A percentile compares a stretch with the other conserved stretches of the same genome.
Evolutionary conservation across 208 protist species (phyloP).

Genomic region (Wallacemonas collosoma): DNA sequence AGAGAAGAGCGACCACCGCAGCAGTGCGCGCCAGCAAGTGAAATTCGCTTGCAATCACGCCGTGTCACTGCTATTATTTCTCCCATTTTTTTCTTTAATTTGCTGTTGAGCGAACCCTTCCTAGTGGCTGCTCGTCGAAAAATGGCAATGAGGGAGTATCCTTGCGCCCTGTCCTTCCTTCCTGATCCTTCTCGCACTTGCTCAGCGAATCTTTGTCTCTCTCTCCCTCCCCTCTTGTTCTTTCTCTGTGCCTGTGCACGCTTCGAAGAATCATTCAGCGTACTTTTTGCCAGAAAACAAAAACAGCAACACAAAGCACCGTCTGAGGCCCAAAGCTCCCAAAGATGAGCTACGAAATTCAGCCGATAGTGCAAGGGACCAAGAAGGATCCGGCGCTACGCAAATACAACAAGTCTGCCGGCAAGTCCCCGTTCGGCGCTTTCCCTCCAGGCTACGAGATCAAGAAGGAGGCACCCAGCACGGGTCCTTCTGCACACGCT

Average conservation of each 20-base stretch:
- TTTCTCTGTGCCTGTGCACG: neutral
- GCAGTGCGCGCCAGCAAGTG: too few species aligned
- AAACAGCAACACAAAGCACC: neutral
- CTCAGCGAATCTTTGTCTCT: too few species aligned
- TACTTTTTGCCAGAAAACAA: slow-evolving; percentile 6
- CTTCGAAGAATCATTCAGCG: neutral
- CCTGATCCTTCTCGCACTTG: too few species aligned
- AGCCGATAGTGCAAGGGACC: slow-evolving; percentile 87
- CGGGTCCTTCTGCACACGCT: slow-evolving; percentile 4
- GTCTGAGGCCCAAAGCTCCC: neutral
- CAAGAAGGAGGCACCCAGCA: slow-evolving; percentile 38
- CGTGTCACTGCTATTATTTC: too few species aligned
- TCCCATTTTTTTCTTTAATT: too few species aligned
- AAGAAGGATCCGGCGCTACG: slow-evolving; percentile 74
- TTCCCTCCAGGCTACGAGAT: slow-evolving; percentile 56
- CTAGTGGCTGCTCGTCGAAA: too few species aligned
- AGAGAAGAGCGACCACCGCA: too few species aligned
- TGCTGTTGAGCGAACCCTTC: too few species aligned
- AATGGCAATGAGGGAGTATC: too few species aligned
- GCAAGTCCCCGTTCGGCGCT: slow-evolving; percentile 83
- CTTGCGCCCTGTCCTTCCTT: too few species aligned
- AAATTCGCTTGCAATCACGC: too few species aligned
- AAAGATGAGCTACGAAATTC: slow-evolving; percentile 89
- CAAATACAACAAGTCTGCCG: slow-evolving; percentile 84
- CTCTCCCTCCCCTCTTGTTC: too few species aligned